Conservation (phyloP, 2,329 filamentous ascomycete species). For the Nemania diffusa region DNA sequence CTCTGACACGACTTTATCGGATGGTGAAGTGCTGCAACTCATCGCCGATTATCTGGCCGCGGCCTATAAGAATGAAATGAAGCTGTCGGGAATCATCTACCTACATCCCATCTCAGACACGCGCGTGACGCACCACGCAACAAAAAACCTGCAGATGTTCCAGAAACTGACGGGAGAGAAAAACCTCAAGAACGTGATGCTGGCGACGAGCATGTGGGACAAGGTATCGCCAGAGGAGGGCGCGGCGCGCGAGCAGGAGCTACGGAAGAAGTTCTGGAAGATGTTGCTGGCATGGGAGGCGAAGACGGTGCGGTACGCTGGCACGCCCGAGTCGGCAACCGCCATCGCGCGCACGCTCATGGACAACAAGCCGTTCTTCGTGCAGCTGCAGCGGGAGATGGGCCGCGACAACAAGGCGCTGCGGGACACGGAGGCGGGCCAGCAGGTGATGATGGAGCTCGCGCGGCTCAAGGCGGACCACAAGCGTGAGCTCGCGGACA, state of each 20-base stretch:
- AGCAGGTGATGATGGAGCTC: constrained; percentile 67
- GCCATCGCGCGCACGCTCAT: constrained; percentile 39
- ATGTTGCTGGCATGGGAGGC: constrained; percentile 50
- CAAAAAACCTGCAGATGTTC: constrained; percentile 57
- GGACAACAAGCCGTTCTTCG: constrained; percentile 74
- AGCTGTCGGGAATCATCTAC: constrained; percentile 58
- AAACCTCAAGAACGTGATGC: constrained; percentile 53
- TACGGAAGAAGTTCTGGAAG: constrained; percentile 53
- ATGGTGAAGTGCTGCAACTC: constrained; percentile 57
- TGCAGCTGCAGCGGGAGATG: constrained; percentile 74
- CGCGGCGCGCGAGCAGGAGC: constrained; percentile 44
- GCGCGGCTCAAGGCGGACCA: constrained; percentile 65
- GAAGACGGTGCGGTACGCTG: constrained; percentile 42
- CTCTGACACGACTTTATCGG: constrained; percentile 56
- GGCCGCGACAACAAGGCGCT: constrained; percentile 67
- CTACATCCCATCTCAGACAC: constrained; percentile 57
- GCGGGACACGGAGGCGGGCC: constrained; percentile 55
- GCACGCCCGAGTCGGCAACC: constrained; percentile 40
- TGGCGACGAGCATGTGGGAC: constrained; percentile 58
- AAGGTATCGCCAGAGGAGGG: constrained; percentile 47
- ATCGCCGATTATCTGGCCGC: constrained; percentile 54
- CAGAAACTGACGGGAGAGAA: constrained; percentile 55
- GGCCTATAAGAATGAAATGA: constrained; percentile 48
- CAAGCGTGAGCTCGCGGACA: constrained; percentile 66
- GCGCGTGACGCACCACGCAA: constrained; percentile 53